Percentiles rank a stretch among this genome's conserved stretches.
Conservation (phyloP, 2,329 filamentous ascomycete species). For the Cryphonectria japonica region DNA sequence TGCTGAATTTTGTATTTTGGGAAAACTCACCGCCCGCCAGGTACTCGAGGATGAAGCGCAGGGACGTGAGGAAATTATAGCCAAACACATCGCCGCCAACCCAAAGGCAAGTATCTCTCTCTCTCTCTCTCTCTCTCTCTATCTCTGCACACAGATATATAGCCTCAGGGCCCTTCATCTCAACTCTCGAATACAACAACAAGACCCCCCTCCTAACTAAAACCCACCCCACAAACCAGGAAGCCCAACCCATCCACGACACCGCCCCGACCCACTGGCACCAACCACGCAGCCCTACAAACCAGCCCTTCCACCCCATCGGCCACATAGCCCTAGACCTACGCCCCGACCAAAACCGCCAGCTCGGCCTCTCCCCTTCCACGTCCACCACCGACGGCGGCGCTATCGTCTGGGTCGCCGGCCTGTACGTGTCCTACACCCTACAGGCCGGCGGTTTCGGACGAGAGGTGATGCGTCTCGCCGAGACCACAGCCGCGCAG, state of each 20-base stretch:
- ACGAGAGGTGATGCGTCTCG: constrained; percentile 22
- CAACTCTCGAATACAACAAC: not conserved
- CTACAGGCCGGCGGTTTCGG: constrained; percentile 24
- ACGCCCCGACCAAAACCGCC: constrained; percentile 37
- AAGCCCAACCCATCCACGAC: constrained; percentile 41
- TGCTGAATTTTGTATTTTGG: not conserved
- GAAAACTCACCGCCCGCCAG: constrained; percentile 28
- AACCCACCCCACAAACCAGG: constrained; percentile 32
- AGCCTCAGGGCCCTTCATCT: too few species aligned
- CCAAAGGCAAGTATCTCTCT: constrained; percentile 35
- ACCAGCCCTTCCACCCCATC: constrained; percentile 41
- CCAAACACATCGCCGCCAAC: constrained; percentile 38
- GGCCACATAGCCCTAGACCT: constrained; percentile 46
- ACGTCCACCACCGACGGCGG: constrained; percentile 28
- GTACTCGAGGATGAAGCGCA: constrained; percentile 37
- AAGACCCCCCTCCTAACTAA: not conserved
- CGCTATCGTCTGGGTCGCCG: constrained; percentile 42
- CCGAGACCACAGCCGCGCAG: constrained; percentile 15
- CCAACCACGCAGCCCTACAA: constrained; percentile 37
- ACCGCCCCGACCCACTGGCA: constrained; percentile 39
- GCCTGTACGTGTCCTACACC: constrained; percentile 45
- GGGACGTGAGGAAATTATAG: constrained; percentile 37
- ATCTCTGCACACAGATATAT: not conserved
- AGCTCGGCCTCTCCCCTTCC: constrained; percentile 36
- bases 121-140: not conserved